phyloP scores from a whole-genome alignment of 768 basidiomycete genomes.

The Boletus speciosus region DNA sequence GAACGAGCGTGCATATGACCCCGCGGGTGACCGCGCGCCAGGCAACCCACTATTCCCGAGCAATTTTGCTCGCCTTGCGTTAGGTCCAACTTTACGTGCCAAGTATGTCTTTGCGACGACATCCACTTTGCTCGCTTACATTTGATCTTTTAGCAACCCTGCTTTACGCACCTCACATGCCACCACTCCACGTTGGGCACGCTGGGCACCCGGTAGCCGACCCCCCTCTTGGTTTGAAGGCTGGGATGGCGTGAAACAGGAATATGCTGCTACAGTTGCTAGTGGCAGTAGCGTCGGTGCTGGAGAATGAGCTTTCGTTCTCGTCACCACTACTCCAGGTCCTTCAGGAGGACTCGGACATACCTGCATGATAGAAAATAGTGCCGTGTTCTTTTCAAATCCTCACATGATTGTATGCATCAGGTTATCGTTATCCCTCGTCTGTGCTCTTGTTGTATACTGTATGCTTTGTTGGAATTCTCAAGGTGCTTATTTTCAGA shows the following conservation, averaged over 20 bases:
- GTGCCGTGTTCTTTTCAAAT: background rate
- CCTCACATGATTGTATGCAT: background rate
- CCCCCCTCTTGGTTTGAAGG: slow-evolving; percentile 40
- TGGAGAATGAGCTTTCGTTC: slow-evolving; percentile 17
- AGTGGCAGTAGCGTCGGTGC: slow-evolving; percentile 34
- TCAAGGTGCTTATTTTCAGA: too few relatives aligned
- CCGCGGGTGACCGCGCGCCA: slow-evolving; percentile 59
- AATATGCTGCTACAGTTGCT: slow-evolving; percentile 41
- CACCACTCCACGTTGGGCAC: slow-evolving; percentile 18
- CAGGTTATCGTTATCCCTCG: background rate
- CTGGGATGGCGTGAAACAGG: slow-evolving; percentile 40
- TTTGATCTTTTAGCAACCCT: slow-evolving; percentile 23
- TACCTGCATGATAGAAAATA: background rate
- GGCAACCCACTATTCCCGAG: slow-evolving; percentile 81
- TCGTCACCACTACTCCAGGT: background rate
- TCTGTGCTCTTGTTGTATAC: background rate
- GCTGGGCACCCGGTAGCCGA: slow-evolving; percentile 28
- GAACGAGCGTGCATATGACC: slow-evolving; percentile 40
- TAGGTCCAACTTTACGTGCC: slow-evolving; percentile 61
- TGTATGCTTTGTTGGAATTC: too few relatives aligned
- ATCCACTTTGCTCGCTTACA: background rate
- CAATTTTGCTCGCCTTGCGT: slow-evolving; percentile 66
- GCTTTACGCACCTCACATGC: slow-evolving; percentile 16
- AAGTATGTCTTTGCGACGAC: slow-evolving; percentile 36
- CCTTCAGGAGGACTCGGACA: background rate